Base-by-base conservation (phyloP, 1,139 yeast genomes). In the Candida tropicalis region DNA sequence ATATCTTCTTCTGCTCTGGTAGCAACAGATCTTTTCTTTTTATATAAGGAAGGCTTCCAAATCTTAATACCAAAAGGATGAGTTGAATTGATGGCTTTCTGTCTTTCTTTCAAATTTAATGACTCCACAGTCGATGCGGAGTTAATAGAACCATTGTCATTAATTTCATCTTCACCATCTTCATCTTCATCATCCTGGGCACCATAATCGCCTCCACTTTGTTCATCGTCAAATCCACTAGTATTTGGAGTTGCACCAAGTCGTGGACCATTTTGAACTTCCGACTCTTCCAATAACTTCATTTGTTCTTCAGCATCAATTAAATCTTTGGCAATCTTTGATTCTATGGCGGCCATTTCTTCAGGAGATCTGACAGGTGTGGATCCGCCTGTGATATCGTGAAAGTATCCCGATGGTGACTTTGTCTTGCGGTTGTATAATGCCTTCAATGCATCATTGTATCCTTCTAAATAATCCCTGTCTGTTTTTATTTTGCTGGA, bases 41-140 rank as follows among this genome's bases (percentile, higher is more conserved):
- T 93, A 65, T 93, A 93, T 47, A 93, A 74, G 2, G 99, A 97
- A 1, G 99, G 99, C 59, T 93, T 93, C 99, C 99, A 93, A 55
- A 93, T 88, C 62, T 96, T 86, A 42, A 93, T 90, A 75, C 99
- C 99, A 60, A 93, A 93, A 0, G 99, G 99, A 68, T 95, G 99
- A 1, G 98, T 90, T 43, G 88, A 84, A 59, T 93, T 93, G 61
- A 93, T 95, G 3, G 99, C 99, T 53, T 88, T 90, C 64, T 93
- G 99, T 52, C 98, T 82, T 54, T 91, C 97, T 48, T 93, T 75
- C 47, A 93, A 73, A n/a, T 96, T 93, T 56, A 87, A 83, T 1
- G 96, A 86, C 58, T 90, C 97, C 20, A 80, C 63, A 0, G 95
- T 80, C 3, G 74, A 68, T 1, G 79, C 60, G 0, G 89, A 79